Base-by-base conservation (phyloP, 306 rosid species). In the Ochetophila trinervis region DNA sequence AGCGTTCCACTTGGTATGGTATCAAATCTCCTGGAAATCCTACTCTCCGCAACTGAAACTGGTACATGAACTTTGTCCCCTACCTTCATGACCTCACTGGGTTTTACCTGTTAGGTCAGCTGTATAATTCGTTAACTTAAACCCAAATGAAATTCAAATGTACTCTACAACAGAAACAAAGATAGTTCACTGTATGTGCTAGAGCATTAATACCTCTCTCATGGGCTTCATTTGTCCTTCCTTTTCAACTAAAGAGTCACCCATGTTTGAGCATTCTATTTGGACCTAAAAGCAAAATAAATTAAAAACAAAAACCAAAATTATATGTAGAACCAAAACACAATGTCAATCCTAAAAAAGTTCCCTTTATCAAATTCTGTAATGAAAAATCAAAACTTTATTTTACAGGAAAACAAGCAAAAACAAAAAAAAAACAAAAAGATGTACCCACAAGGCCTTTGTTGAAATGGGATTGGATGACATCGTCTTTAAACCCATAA, bases 1-100 rank as follows among this genome's bases (percentile, higher is more conserved):
- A 93, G 79, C 35, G 98, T 93, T 66, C 93, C 98, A 78, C 96
- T 83, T 44, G 95, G 98, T 50, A 93, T 89, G 62, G 95, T 72
- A 77, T 89, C 98, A 59, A 66, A 93, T 86, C 98, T 78, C 82
- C 75, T 87, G 20, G 98, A 87, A 79, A 93, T 72, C 77, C 77
- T 85, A 66, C 88, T 81, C 87, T 93, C 97, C 0, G 78, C 88
- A 54, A 89, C 82, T 32, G 97, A 93, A 40, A 93, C 97, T 11
- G 97, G 84, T 13, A 89, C 82, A 73, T 78, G 76, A 62, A 89
- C 55, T 72, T 79, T 81, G 53, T 69, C 78, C 30, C 97, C 96
- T n/a, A 52, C 68, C 64, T 83, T 81, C 89, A 93, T 79, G 58
- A 80, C 90, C 69, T 87, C 96, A 76, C 76, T 86, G 44, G 78